A percentile compares a stretch with the other conserved stretches of the same genome.
phyloP scores from a whole-genome alignment of 1,139 yeast species.

The Zygosaccharomyces sapae region DNA sequence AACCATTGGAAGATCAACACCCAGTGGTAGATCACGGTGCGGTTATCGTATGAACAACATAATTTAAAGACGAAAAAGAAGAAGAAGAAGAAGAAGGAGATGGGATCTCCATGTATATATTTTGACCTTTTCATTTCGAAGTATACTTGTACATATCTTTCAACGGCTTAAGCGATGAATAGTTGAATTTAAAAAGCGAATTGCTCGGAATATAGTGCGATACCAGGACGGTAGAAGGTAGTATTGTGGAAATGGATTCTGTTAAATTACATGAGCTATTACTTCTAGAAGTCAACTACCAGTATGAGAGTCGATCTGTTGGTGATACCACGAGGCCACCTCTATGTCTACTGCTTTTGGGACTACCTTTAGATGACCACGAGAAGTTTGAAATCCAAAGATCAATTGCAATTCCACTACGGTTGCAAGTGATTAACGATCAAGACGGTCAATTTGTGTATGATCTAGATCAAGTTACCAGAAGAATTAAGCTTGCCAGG shows the following conservation, averaged over 20 bases:
- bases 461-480: conserved; percentile 11
- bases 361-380: conserved; percentile 5
- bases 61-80: not conserved
- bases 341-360: conserved; percentile 20
- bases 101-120: conserved; percentile 1
- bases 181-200: not conserved
- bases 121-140: conserved; percentile 1
- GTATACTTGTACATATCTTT: conserved; percentile 5
- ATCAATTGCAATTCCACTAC: conserved; percentile 12
- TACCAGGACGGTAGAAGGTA: no score
- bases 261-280: conserved; percentile 7
- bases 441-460: conserved; percentile 9
- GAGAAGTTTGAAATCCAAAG: conserved; percentile 4
- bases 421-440: conserved; percentile 1
- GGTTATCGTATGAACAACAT: conserved; percentile 37
- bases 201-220: not conserved
- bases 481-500: conserved; percentile 12
- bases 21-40: conserved; percentile 43
- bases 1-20: conserved; percentile 54
- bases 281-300: conserved; percentile 19
- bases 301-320: conserved; percentile 14
- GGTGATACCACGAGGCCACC: conserved; percentile 8
- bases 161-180: conserved; percentile 1
- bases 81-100: not conserved
- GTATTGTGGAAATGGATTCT: not conserved